Percentiles rank a stretch among this genome's conserved stretches.
phyloP scores from a whole-genome alignment of 2,329 filamentous ascomycete species.

The Grosmannia huntii region DNA sequence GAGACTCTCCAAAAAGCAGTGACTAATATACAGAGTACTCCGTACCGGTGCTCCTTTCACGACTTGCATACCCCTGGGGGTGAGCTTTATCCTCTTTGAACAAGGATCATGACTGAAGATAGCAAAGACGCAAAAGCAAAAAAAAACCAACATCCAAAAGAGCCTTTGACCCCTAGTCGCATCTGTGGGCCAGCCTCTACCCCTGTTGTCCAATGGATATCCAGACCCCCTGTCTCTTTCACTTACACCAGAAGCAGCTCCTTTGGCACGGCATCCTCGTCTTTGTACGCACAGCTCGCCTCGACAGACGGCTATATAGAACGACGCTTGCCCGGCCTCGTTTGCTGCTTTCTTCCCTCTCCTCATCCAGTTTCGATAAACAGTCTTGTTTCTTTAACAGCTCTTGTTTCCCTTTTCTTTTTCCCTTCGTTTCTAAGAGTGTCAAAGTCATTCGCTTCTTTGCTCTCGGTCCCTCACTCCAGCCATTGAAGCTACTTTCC shows the following conservation, averaged over 20 bases:
- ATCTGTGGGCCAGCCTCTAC: not conserved
- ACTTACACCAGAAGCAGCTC: not conserved
- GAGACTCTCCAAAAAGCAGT: no score
- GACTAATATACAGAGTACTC: no score
- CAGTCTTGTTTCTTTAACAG: not conserved
- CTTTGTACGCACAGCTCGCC: not conserved
- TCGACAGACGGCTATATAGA: not conserved
- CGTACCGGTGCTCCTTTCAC: not conserved
- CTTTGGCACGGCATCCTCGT: not conserved
- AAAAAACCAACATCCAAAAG: not conserved
- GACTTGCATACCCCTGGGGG: not conserved
- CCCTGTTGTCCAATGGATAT: not conserved
- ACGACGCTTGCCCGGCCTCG: not conserved
- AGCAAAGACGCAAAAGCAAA: not conserved
- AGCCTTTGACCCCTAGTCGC: not conserved
- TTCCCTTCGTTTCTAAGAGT: slow-evolving; percentile 18
- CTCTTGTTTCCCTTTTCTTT: not conserved
- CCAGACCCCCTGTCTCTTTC: not conserved
- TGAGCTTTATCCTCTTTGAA: not conserved
- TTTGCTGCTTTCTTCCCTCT: not conserved
- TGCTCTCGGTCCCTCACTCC: slow-evolving; percentile 24
- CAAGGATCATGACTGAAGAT: not conserved
- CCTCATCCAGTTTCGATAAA: not conserved
- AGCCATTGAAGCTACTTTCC: slow-evolving; percentile 5
- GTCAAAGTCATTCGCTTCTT: slow-evolving; percentile 47